phyloP scores from a whole-genome alignment of 1,139 yeast genomes.

The Hansenula anomala region DNA sequence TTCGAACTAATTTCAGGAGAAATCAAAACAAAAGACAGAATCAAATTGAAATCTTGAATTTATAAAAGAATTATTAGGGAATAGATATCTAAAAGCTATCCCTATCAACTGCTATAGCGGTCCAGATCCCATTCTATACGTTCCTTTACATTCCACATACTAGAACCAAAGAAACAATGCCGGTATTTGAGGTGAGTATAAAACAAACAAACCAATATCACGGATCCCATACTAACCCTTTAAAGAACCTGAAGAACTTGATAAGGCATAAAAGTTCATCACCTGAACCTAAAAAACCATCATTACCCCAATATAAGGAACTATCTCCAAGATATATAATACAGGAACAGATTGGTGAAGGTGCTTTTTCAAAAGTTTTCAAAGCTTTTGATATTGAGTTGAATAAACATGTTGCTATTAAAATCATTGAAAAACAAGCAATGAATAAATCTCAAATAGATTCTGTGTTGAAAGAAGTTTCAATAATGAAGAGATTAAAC shows the following conservation, averaged over 20 bases:
- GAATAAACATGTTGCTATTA: constrained; percentile 56
- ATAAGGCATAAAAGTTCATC: constrained; percentile 6
- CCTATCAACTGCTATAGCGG: too few species aligned
- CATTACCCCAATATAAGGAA: constrained; percentile 13
- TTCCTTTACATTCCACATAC: too few species aligned
- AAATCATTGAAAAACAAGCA: constrained; percentile 70
- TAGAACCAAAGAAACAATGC: background rate
- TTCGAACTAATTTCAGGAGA: too few species aligned
- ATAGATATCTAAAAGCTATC: too few species aligned
- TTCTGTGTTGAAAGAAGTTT: constrained; percentile 71
- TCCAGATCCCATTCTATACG: too few species aligned
- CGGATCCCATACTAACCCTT: background rate
- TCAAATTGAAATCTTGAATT: too few species aligned
- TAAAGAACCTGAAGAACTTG: constrained; percentile 14
- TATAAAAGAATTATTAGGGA: too few species aligned
- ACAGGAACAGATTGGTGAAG: constrained; percentile 57
- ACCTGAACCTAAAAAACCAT: background rate
- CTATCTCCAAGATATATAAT: constrained; percentile 23
- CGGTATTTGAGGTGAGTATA: constrained; percentile 16
- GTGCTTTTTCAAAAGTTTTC: constrained; percentile 87
- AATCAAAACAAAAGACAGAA: too few species aligned
- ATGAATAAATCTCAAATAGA: constrained; percentile 29
- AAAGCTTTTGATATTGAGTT: constrained; percentile 39
- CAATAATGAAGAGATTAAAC: constrained; percentile 40
- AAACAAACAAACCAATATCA: background rate